These are phyloP conservation scores for Metarhizium rileyi DNA, from an alignment of 2,329 filamentous ascomycete species.

Conservation along the genomic window DNA sequence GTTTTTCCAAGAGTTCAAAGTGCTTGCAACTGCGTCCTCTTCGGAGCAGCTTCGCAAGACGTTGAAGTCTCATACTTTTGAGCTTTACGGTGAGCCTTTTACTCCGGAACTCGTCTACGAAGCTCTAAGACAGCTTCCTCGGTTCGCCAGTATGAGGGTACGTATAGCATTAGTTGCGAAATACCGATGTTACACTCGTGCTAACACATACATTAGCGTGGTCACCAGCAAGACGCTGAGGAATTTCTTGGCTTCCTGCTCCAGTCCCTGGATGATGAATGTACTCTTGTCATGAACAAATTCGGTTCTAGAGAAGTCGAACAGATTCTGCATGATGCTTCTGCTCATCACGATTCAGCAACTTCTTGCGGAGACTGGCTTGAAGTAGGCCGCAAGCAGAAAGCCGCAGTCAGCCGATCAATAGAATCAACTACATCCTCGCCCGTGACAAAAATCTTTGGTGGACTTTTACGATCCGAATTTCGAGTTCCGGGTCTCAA, in stretches of 20 bases:
- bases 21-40: conserved; percentile 69
- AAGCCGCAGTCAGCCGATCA: conserved; percentile 73
- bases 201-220: conserved; percentile 48
- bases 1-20: conserved; percentile 87
- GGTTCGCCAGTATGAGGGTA: conserved; percentile 88
- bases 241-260: conserved; percentile 92
- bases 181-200: background rate
- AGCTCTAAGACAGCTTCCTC: conserved; percentile 73
- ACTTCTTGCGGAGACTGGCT: conserved; percentile 56
- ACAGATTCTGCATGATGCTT: conserved; percentile 21
- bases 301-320: conserved; percentile 32
- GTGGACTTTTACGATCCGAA: conserved; percentile 82
- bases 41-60: conserved; percentile 62
- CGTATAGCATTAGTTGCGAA: conserved; percentile 20
- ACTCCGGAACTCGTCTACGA: conserved; percentile 94
- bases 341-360: conserved; percentile 17
- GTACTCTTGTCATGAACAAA: conserved; percentile 57
- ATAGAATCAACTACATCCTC: conserved; percentile 69
- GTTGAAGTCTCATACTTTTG: conserved; percentile 74
- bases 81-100: conserved; percentile 84
- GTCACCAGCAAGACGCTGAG: conserved; percentile 95
- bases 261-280: conserved; percentile 89
- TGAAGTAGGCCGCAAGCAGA: conserved; percentile 89
- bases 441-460: conserved; percentile 89
- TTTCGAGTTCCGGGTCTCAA: conserved; percentile 79